These are phyloP conservation scores for Pseudopithomyces chartarum DNA, from an alignment of 2,329 filamentous ascomycete species.

Conservation along the genomic window DNA sequence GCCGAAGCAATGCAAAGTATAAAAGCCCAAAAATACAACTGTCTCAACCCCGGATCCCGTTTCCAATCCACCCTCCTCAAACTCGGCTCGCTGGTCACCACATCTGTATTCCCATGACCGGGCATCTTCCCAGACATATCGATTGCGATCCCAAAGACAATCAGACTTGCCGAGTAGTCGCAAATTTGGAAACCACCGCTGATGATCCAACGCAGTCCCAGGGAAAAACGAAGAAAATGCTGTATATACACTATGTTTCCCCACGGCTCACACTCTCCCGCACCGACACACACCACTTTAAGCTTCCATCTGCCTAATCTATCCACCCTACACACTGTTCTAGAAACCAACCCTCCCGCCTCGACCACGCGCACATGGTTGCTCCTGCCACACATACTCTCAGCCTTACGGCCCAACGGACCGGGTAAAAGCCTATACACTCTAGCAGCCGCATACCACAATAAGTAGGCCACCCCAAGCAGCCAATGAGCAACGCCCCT, in stretches of 20 bases:
- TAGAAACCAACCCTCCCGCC: conserved; percentile 6
- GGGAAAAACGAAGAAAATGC: too few species aligned
- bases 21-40: conserved; percentile 60
- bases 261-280: conserved; percentile 11
- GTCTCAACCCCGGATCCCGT: conserved; percentile 60
- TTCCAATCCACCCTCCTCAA: conserved; percentile 59
- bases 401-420: conserved; percentile 31
- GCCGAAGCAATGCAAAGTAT: conserved; percentile 61
- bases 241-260: conserved; percentile 23
- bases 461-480: conserved; percentile 22
- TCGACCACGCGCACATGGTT: too few species aligned
- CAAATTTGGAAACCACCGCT: conserved; percentile 11
- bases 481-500: conserved; percentile 22
- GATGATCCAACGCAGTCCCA: conserved; percentile 7
- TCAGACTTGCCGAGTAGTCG: not conserved
- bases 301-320: conserved; percentile 13
- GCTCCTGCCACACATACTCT: too few species aligned
- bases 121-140: conserved; percentile 27
- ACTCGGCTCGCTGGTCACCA: conserved; percentile 55
- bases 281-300: conserved; percentile 23
- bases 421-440: conserved; percentile 35
- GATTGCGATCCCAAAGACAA: conserved; percentile 3
- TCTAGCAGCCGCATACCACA: conserved; percentile 18
- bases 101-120: conserved; percentile 26
- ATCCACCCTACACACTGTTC: conserved; percentile 29